Evolutionary conservation across 371 early-diverging fungal species (phyloP), one percentile per base, ranked within the genome.

Genomic region (Catenaria anguillulae): DNA sequence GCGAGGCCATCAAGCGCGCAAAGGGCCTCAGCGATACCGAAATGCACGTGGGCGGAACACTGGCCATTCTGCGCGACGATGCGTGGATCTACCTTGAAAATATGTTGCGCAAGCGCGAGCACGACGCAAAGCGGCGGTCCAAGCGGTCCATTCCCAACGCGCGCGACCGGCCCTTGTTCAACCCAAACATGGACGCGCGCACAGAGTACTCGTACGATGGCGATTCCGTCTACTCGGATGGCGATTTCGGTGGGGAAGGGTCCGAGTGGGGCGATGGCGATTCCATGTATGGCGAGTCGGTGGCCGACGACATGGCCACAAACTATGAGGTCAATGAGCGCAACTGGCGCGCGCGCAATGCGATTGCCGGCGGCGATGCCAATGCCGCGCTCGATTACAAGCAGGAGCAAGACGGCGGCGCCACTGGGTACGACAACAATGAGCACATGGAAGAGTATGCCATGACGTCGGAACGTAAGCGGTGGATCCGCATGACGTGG

Each of bases 401-500:
- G 55, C 62, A 66, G 23, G 55, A 62, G 23, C 55, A 61, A n/a
- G 62, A 48, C 56, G 56, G 54, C 33, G 66, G 63, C 21, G 43
- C 63, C 24, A 50, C 36, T 8, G 62, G 54, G 19, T 62, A 62
- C 56, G 34, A 63, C 29, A 29, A 4, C 15, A 3, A n/a, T 21
- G n/a, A 10, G n/a, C 60, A 63, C 48, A 56, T 33, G 29, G 52
- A 50, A 26, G 52, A 29, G 29, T 50, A 74, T 62, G 79, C 77
- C 12, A 77, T 77, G 17, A 78, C 84, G 12, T 67, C 63, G 5
- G 78, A 76, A 2, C 82, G 87, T 34, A 72, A 72, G 36, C 78
- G 78, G 68, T 89, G 89, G 89, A 77, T 84, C 21, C 73, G 76
- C 19, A 77, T 85, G 36, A 84, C 85, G 1, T 80, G 78, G 75